Conservation (phyloP, 169 alveolate species). For the Theileria annulata region DNA sequence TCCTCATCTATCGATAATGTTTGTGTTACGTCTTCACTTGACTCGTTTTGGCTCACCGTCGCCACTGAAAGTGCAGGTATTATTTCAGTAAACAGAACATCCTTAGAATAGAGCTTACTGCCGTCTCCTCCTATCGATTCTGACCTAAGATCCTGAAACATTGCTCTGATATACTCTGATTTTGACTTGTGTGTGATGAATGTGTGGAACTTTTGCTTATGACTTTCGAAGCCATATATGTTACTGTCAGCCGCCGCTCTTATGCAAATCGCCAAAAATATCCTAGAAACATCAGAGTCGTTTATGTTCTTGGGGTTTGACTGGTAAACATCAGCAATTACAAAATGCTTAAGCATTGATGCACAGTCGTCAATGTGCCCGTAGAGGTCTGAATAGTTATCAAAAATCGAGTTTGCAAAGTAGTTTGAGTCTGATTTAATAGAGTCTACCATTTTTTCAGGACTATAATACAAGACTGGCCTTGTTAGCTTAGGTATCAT, state of each 20-base stretch:
- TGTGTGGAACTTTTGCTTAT: conserved; percentile 16
- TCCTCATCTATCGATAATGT: conserved; percentile 1
- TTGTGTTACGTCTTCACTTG: neutral
- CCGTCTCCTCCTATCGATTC: conserved; percentile 12
- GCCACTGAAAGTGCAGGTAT: conserved; percentile 33
- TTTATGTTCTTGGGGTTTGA: neutral
- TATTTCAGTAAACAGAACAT: conserved; percentile 16
- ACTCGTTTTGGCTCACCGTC: neutral
- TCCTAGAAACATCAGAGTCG: neutral
- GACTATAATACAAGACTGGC: conserved; percentile 44
- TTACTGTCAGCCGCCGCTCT: conserved; percentile 43
- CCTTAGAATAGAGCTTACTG: conserved; percentile 2
- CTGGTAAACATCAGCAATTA: conserved; percentile 28
- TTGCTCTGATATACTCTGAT: conserved; percentile 39
- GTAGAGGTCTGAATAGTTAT: conserved; percentile 39
- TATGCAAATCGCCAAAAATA: conserved; percentile 23
- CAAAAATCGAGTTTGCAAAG: conserved; percentile 36
- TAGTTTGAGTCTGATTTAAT: conserved; percentile 26
- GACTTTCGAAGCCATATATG: conserved; percentile 23
- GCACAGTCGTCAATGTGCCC: conserved; percentile 59
- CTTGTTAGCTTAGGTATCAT: conserved; percentile 53
- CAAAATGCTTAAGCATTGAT: conserved; percentile 28
- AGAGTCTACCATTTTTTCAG: conserved; percentile 34
- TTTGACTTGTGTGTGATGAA: conserved; percentile 32
- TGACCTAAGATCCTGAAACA: conserved; percentile 27